These are phyloP conservation scores for Thelonectria discophora DNA, from an alignment of 2,329 filamentous ascomycete species.

Conservation along the genomic window DNA sequence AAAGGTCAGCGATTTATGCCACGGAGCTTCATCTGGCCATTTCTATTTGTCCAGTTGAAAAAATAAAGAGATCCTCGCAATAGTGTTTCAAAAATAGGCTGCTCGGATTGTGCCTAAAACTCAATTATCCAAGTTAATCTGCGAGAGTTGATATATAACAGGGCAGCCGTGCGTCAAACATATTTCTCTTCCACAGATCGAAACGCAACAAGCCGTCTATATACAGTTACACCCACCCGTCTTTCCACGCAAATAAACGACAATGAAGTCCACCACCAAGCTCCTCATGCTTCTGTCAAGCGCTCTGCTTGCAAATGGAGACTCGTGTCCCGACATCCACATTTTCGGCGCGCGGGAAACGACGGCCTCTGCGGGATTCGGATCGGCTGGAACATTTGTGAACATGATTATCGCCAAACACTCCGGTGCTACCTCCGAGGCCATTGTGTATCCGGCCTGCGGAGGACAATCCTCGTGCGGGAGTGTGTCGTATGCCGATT, in stretches of 20 bases:
- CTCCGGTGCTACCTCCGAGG: conserved; percentile 22
- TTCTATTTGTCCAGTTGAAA: neutral
- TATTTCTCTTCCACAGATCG: neutral
- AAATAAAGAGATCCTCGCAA: neutral
- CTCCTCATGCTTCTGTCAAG: conserved; percentile 8
- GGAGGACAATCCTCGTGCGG: conserved; percentile 68
- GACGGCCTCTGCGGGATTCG: conserved; percentile 61
- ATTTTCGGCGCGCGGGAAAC: conserved; percentile 59
- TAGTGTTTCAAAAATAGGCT: neutral
- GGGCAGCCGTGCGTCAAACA: neutral
- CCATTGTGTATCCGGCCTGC: conserved; percentile 57
- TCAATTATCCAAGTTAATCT: neutral
- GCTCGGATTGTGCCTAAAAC: neutral
- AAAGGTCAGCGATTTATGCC: neutral
- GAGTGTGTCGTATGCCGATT: conserved; percentile 67
- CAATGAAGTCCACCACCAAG: neutral
- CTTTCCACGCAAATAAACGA: neutral
- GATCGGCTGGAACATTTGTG: conserved; percentile 59
- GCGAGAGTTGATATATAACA: neutral
- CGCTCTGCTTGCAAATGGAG: conserved; percentile 28
- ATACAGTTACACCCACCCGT: no score
- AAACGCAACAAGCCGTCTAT: neutral
- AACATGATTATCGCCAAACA: conserved; percentile 51
- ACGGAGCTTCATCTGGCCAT: neutral
- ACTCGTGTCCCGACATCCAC: conserved; percentile 53